Evolutionary conservation across 2,329 filamentous ascomycete genomes (phyloP).

Genomic region (Pseudogymnoascus sp.): DNA sequence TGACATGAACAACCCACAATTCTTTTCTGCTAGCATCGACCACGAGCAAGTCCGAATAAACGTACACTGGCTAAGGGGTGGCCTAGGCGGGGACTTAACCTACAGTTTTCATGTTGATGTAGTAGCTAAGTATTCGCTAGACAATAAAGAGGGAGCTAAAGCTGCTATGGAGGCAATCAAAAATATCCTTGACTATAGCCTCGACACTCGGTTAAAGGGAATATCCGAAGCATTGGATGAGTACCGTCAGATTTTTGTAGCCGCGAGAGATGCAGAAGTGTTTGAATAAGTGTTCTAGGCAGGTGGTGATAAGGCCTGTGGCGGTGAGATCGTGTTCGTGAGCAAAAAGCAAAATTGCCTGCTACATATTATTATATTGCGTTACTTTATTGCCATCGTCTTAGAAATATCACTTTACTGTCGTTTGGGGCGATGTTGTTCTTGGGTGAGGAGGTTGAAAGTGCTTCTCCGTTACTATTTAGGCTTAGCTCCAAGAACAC

Average conservation of each 20-base stretch:
- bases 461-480: neutral
- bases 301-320: too few relatives aligned
- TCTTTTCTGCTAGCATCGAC: neutral
- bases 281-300: neutral
- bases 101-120: neutral
- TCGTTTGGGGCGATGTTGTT: neutral
- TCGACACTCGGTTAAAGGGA: neutral
- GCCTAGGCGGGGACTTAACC: neutral
- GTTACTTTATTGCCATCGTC: too few relatives aligned
- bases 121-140: neutral
- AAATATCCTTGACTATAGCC: neutral
- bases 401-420: too few relatives aligned
- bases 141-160: neutral
- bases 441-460: slow-evolving; percentile 24
- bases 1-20: neutral
- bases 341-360: too few relatives aligned
- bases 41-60: neutral
- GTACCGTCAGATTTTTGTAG: neutral
- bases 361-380: too few relatives aligned
- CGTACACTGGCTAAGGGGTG: neutral
- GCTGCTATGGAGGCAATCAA: neutral
- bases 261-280: neutral
- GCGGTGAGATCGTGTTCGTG: too few relatives aligned
- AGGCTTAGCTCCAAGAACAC: neutral
- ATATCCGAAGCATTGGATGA: neutral